These are phyloP conservation scores for Chlorella sp. DNA, from an alignment of 139 green algal species.

Conservation along the genomic window DNA sequence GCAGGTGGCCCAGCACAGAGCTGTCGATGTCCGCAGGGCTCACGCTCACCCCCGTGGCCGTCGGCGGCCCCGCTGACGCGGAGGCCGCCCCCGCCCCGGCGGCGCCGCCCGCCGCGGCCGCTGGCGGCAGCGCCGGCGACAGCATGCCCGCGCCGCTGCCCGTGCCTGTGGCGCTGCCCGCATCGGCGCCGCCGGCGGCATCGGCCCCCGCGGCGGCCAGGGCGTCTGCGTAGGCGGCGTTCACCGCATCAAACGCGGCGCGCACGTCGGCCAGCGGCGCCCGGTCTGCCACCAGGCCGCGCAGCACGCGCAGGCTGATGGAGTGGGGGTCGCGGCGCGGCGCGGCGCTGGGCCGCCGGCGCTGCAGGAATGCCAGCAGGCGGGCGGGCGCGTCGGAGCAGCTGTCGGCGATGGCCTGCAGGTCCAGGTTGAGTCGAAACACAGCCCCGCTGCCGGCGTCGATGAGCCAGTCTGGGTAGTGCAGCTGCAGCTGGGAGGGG, in stretches of 20 bases:
- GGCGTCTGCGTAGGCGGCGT: no score
- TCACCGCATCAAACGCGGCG: constrained; percentile 9
- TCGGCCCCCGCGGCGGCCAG: not conserved
- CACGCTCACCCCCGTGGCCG: not conserved
- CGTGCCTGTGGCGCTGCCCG: not conserved
- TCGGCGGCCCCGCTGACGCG: not conserved
- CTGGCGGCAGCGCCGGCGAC: no score
- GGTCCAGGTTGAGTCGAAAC: constrained; percentile 27
- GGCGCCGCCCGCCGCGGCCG: not conserved
- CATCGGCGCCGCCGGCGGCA: not conserved
- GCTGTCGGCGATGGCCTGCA: constrained; percentile 16
- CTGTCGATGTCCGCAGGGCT: not conserved
- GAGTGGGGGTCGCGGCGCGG: not conserved
- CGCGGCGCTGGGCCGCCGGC: not conserved
- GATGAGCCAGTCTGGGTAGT: constrained; percentile 16
- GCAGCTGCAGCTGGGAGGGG: constrained; percentile 11
- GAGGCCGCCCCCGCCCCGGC: not conserved
- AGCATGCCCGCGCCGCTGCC: not conserved
- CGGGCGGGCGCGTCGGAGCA: constrained; percentile 1
- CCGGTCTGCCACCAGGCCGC: not conserved
- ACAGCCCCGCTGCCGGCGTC: not conserved
- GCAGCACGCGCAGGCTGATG: constrained; percentile 25
- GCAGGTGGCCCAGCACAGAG: not conserved
- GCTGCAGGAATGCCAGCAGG: constrained; percentile 35
- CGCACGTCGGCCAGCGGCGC: constrained; percentile 10